Conservation (phyloP, 805 yeast genomes). For the Brettanomyces sp. region DNA sequence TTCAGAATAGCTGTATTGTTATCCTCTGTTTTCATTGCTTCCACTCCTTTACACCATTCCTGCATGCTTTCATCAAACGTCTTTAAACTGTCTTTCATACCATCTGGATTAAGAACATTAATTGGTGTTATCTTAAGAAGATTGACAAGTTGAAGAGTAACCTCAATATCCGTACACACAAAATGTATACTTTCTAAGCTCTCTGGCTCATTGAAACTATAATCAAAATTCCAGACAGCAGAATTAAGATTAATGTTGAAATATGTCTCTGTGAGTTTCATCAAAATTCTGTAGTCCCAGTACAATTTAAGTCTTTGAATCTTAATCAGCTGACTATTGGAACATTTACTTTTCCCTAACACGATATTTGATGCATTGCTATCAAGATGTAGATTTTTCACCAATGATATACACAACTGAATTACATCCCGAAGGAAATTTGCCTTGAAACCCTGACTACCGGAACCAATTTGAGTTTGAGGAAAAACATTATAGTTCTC, state of each 20-base stretch:
- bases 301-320: slow-evolving; percentile 31
- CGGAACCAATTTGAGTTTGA: slow-evolving; percentile 17
- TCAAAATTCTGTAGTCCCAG: slow-evolving; percentile 33
- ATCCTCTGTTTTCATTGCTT: slow-evolving; percentile 13
- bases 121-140: slow-evolving; percentile 24
- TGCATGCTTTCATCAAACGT: slow-evolving; percentile 17
- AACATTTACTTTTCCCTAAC: not conserved
- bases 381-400: slow-evolving; percentile 37
- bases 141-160: slow-evolving; percentile 24
- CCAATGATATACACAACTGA: slow-evolving; percentile 28
- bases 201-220: slow-evolving; percentile 21
- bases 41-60: slow-evolving; percentile 17
- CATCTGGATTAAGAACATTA: slow-evolving; percentile 15
- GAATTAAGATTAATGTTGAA: slow-evolving; percentile 15
- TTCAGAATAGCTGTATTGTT: slow-evolving; percentile 17
- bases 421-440: slow-evolving; percentile 35
- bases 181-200: slow-evolving; percentile 26
- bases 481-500: slow-evolving; percentile 19
- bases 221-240: slow-evolving; percentile 7
- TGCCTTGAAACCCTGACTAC: slow-evolving; percentile 22
- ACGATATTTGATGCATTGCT: slow-evolving; percentile 8
- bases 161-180: slow-evolving; percentile 25
- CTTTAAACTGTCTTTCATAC: slow-evolving; percentile 9
- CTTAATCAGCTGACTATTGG: slow-evolving; percentile 13
- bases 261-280: slow-evolving; percentile 20